Evolutionary conservation across 2,329 filamentous ascomycete genomes (phyloP).

Genomic region (Aspergillus sp.): DNA sequence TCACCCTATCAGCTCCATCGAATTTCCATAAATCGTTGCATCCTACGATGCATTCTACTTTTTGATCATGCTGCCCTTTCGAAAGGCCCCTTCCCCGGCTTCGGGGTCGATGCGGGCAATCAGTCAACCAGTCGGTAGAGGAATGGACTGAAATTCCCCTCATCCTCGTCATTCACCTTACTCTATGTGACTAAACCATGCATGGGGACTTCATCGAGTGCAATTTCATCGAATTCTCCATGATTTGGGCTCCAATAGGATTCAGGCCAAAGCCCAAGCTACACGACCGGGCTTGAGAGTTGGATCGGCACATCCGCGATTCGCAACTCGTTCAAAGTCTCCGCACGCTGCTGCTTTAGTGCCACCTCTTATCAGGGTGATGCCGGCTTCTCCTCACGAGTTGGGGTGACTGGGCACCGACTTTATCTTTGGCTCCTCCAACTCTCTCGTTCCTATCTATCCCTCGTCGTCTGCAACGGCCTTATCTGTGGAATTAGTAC

Average conservation of each 20-base stretch:
- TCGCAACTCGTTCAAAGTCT: conserved; percentile 29
- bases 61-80: conserved; percentile 7
- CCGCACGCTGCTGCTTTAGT: conserved; percentile 29
- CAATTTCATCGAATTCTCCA: conserved; percentile 17
- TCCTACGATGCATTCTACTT: not conserved
- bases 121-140: not conserved
- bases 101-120: not conserved
- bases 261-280: conserved; percentile 22
- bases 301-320: conserved; percentile 28
- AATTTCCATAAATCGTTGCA: not conserved
- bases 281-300: conserved; percentile 8
- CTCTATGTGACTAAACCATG: conserved; percentile 20
- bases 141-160: conserved; percentile 5
- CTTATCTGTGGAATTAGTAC: conserved; percentile 23
- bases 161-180: conserved; percentile 14
- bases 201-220: conserved; percentile 14
- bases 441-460: conserved; percentile 20
- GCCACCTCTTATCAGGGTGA: conserved; percentile 27
- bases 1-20: conserved; percentile 11
- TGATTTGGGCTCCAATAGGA: conserved; percentile 14
- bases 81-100: not conserved
- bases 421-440: conserved; percentile 28
- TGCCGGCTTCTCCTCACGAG: conserved; percentile 29
- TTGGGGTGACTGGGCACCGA: conserved; percentile 19
- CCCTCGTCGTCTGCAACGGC: conserved; percentile 12